phyloP scores from a whole-genome alignment of 1,284 basidiomycete species.

The Naganishia sp. region DNA sequence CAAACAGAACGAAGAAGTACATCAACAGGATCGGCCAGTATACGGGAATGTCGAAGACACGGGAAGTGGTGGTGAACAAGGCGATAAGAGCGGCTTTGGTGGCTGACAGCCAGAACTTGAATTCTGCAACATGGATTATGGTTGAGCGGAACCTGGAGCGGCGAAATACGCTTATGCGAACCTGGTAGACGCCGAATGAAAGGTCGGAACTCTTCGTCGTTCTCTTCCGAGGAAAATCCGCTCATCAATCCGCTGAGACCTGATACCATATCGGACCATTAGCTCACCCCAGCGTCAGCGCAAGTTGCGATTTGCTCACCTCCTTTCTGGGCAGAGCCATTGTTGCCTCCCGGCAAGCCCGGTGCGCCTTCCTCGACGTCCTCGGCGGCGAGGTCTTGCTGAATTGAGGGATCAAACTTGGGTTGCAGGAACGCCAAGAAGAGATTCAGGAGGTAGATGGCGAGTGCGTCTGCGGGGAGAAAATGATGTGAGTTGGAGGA shows the following conservation, averaged over 20 bases:
- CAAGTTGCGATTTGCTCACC: constrained; percentile 5
- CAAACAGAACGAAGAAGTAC: constrained; percentile 85
- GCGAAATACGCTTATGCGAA: constrained; percentile 55
- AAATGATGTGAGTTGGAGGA: background rate
- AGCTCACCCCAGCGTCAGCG: background rate
- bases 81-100: constrained; percentile 85
- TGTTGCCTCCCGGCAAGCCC: constrained; percentile 46
- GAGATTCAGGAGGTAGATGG: constrained; percentile 86
- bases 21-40: constrained; percentile 97
- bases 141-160: background rate
- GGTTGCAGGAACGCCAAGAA: constrained; percentile 57
- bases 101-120: constrained; percentile 74
- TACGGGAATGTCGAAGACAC: constrained; percentile 88
- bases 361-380: constrained; percentile 92
- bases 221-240: constrained; percentile 54
- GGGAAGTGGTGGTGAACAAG: constrained; percentile 74
- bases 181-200: constrained; percentile 97
- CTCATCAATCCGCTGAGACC: constrained; percentile 50
- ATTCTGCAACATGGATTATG: constrained; percentile 36
- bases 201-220: constrained; percentile 89
- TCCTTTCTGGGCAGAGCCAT: constrained; percentile 38
- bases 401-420: constrained; percentile 88
- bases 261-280: constrained; percentile 33
- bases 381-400: constrained; percentile 87
- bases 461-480: constrained; percentile 67